phyloP scores from a whole-genome alignment of 2,329 filamentous ascomycete genomes.

The Colletotrichum sp. region DNA sequence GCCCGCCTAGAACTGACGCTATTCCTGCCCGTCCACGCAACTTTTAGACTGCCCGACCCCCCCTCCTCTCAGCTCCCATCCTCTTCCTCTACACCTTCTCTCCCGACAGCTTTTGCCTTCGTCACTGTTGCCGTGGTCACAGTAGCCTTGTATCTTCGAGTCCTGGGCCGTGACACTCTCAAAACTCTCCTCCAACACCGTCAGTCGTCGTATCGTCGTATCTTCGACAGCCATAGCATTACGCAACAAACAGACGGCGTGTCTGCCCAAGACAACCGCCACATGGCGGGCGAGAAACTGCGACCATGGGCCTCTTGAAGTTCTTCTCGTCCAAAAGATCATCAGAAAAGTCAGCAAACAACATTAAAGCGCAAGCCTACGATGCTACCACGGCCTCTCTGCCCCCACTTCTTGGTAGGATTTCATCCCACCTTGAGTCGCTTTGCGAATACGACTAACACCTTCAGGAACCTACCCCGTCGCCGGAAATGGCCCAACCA shows the following conservation, averaged over 20 bases:
- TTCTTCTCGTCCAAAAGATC: slow-evolving; percentile 35
- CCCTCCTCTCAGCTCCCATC: not conserved
- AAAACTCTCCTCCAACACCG: not conserved
- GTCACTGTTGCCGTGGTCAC: not conserved
- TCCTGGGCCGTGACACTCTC: not conserved
- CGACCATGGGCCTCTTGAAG: slow-evolving; percentile 39
- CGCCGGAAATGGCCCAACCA: slow-evolving; percentile 42
- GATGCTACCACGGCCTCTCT: slow-evolving; percentile 38
- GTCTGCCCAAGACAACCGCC: not conserved
- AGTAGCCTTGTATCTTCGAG: not conserved
- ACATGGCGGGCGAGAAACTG: slow-evolving; percentile 4
- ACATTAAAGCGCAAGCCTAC: slow-evolving; percentile 41
- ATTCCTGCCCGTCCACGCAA: not conserved
- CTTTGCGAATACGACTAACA: not conserved
- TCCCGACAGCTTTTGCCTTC: not conserved
- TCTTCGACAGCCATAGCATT: not conserved
- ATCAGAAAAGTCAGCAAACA: slow-evolving; percentile 19
- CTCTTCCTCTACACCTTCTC: not conserved
- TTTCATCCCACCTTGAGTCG: not conserved
- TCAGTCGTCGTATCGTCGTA: not conserved
- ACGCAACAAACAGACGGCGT: not conserved
- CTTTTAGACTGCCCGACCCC: slow-evolving; percentile 13
- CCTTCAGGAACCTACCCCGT: slow-evolving; percentile 42
- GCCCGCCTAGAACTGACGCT: slow-evolving; percentile 1
- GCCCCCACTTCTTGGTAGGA: slow-evolving; percentile 40